A percentile compares a stretch with the other conserved stretches of the same genome.
Conservation (phyloP, 805 yeast species). For the Ogataea wickerhamii region DNA sequence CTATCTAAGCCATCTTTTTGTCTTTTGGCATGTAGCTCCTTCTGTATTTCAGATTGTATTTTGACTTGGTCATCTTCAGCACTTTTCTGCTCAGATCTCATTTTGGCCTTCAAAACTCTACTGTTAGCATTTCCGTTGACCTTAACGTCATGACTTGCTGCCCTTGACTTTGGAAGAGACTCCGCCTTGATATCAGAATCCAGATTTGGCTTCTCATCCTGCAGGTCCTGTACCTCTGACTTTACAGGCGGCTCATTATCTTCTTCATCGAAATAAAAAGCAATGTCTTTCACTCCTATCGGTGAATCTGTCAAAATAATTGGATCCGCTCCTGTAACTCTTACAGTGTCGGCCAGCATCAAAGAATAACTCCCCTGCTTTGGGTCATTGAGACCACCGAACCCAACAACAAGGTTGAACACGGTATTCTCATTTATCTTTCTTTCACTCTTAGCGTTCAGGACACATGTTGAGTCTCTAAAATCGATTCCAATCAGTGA, state of each 20-base stretch:
- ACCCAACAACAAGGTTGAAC: slow-evolving; percentile 73
- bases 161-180: slow-evolving; percentile 5
- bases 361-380: slow-evolving; percentile 64
- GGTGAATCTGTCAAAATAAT: slow-evolving; percentile 69
- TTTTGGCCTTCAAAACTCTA: slow-evolving; percentile 71
- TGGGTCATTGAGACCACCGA: slow-evolving; percentile 53
- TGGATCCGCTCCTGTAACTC: slow-evolving; percentile 60
- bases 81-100: slow-evolving; percentile 69
- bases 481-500: slow-evolving; percentile 88
- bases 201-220: slow-evolving; percentile 19
- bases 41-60: slow-evolving; percentile 78
- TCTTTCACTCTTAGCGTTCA: slow-evolving; percentile 71
- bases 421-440: slow-evolving; percentile 67
- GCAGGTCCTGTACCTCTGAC: slow-evolving; percentile 29
- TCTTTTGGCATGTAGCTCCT: slow-evolving; percentile 75
- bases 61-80: slow-evolving; percentile 78
- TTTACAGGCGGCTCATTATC: slow-evolving; percentile 37
- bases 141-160: slow-evolving; percentile 11
- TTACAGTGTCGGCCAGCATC: slow-evolving; percentile 75
- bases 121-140: slow-evolving; percentile 42
- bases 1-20: slow-evolving; percentile 83
- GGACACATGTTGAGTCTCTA: slow-evolving; percentile 70
- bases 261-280: slow-evolving; percentile 78
- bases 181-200: slow-evolving; percentile 10
- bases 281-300: slow-evolving; percentile 67